These are phyloP conservation scores for Polymyxa betae DNA, from an alignment of 208 protist species.

Conservation along the genomic window DNA sequence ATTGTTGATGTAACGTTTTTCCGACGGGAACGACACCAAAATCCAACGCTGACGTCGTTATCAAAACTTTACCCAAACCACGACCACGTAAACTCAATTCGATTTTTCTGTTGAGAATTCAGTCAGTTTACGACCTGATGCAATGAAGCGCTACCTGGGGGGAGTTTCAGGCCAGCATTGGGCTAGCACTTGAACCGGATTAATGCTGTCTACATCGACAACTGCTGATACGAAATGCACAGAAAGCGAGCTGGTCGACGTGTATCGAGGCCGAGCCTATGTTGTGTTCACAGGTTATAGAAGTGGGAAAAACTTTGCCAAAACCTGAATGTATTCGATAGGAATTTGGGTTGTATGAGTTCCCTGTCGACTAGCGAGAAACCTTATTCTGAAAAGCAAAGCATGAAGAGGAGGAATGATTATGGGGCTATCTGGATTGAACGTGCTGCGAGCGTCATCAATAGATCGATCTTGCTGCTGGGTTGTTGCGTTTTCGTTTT, in stretches of 20 bases:
- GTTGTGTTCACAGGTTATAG: too few relatives aligned
- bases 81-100: not conserved
- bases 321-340: not conserved
- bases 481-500: too few relatives aligned
- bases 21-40: not conserved
- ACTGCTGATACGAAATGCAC: not conserved
- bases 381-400: not conserved
- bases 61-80: not conserved
- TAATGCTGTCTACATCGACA: not conserved
- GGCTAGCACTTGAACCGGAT: not conserved
- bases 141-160: not conserved
- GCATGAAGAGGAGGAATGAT: conserved; percentile 21
- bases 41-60: not conserved
- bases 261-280: not conserved
- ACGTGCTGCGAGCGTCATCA: too few relatives aligned
- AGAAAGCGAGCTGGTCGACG: not conserved
- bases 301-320: too few relatives aligned
- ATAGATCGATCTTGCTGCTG: too few relatives aligned
- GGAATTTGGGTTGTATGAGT: not conserved
- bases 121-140: not conserved
- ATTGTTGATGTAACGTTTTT: not conserved
- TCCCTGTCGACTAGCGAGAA: not conserved
- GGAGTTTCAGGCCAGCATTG: not conserved
- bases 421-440: too few relatives aligned
- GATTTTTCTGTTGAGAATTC: not conserved